Evolutionary conservation across 352 stramenopile genomes (phyloP), one percentile per base, ranked within the genome.

Genomic region (Phytophthora pseudosyringae): DNA sequence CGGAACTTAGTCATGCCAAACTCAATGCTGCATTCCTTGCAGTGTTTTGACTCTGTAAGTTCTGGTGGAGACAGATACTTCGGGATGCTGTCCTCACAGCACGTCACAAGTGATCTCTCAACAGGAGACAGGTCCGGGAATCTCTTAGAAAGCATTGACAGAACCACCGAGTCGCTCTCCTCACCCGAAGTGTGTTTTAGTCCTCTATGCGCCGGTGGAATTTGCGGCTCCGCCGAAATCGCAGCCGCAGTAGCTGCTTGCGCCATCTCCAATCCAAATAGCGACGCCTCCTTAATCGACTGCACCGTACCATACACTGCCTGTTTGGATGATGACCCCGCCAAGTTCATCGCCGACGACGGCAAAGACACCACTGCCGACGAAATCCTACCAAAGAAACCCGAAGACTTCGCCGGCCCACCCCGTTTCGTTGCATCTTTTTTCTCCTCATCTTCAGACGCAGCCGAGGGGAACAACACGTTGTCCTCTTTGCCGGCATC

Each of bases 1-100:
- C 85, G 77, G 29, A 94, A 96, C 65, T 92, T 93, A 5, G 81
- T 91, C 60, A 96, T 75, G 9, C 86, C 85, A 57, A 96, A 96
- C 48, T 90, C 77, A 0, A 85, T 57, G 1, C 74, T 61, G 72
- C 88, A 96, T 35, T 71, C 63, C 40, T 90, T 93, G 70, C 87
- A 95, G 8, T 76, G 53, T 35, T 90, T 91, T 1, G 71, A 77
- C 31, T 78, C 76, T 0, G 64, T 86, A 21, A 82, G 64, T 45
- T 94, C 87, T n/a, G 86, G 86, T 18, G 85, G 83, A 11, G 73
- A 76, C 38, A 91, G 51, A 59, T 78, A 74, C 16, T 71, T 74
- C 1, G 73, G 71, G 6, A 74, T 75, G 11, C 73, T 83, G 36
- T 78, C 76, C 47, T 75, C 59, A 35, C 85, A 95, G 55, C 85